Conservation (phyloP, 2,329 filamentous ascomycete species). For the Ampelomyces quisqualis region DNA sequence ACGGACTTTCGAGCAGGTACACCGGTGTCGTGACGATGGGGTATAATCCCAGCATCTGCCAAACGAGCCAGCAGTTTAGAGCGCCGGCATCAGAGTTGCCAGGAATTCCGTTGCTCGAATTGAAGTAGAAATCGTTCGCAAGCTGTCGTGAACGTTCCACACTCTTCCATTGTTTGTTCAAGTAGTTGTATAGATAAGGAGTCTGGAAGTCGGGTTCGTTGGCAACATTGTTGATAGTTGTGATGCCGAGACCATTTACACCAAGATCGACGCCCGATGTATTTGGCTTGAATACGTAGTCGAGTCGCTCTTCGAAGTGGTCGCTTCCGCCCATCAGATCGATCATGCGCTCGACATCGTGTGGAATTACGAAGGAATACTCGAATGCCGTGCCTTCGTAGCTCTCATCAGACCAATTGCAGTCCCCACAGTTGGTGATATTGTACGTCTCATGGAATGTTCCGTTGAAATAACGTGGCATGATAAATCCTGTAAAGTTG, state of each 20-base stretch:
- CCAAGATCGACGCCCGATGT: slow-evolving; percentile 41
- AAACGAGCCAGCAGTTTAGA: slow-evolving; percentile 54
- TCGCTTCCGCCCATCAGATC: slow-evolving; percentile 45
- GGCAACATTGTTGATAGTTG: slow-evolving; percentile 41
- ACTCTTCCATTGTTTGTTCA: slow-evolving; percentile 44
- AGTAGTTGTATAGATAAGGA: slow-evolving; percentile 47
- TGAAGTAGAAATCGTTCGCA: slow-evolving; percentile 47
- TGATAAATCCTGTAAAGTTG: slow-evolving; percentile 42
- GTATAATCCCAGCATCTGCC: slow-evolving; percentile 54
- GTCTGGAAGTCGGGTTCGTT: slow-evolving; percentile 47
- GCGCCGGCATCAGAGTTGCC: slow-evolving; percentile 53
- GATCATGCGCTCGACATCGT: slow-evolving; percentile 47
- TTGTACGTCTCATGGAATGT: slow-evolving; percentile 45
- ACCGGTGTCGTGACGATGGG: slow-evolving; percentile 52
- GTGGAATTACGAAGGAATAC: slow-evolving; percentile 48
- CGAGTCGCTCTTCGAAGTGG: slow-evolving; percentile 45
- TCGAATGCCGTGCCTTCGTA: slow-evolving; percentile 49
- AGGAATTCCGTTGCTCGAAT: slow-evolving; percentile 45
- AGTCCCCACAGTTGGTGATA: slow-evolving; percentile 46
- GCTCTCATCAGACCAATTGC: slow-evolving; percentile 45
- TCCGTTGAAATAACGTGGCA: slow-evolving; percentile 40
- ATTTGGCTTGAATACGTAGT: slow-evolving; percentile 46
- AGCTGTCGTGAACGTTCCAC: slow-evolving; percentile 36
- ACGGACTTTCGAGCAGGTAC: slow-evolving; percentile 51
- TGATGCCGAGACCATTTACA: slow-evolving; percentile 40